Conservation (phyloP, 2,329 filamentous ascomycete species). For the Phaeosphaeria sp. region DNA sequence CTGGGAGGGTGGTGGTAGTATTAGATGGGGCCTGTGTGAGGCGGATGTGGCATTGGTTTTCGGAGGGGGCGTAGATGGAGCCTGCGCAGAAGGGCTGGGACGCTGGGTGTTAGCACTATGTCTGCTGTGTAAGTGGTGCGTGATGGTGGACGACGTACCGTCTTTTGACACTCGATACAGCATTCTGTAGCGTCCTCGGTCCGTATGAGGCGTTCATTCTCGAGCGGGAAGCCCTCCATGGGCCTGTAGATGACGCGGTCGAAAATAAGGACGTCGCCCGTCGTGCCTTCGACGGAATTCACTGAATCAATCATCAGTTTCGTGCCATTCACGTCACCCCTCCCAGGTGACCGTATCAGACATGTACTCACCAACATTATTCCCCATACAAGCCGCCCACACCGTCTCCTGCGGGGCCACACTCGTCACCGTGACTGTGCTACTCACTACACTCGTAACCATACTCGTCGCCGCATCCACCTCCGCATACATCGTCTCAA, state of each 20-base stretch:
- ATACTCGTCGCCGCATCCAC: slow-evolving; percentile 18
- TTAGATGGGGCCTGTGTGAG: slow-evolving; percentile 21
- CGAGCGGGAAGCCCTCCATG: slow-evolving; percentile 25
- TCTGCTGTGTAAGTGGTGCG: too few species aligned
- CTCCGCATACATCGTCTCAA: slow-evolving; percentile 16
- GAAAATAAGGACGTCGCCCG: slow-evolving; percentile 23
- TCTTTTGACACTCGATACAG: slow-evolving; percentile 35
- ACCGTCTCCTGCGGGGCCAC: slow-evolving; percentile 19
- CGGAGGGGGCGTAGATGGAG: slow-evolving; percentile 28
- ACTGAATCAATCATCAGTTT: slow-evolving; percentile 17
- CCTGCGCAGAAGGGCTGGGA: slow-evolving; percentile 29
- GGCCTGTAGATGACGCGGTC: slow-evolving; percentile 29
- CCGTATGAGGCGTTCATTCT: slow-evolving; percentile 26
- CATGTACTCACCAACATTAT: slow-evolving; percentile 32
- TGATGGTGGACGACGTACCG: slow-evolving; percentile 23
- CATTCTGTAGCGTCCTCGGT: slow-evolving; percentile 19
- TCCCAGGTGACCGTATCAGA: not conserved
- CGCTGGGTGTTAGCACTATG: not conserved
- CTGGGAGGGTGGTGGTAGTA: slow-evolving; percentile 1
- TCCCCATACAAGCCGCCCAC: slow-evolving; percentile 28
- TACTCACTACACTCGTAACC: slow-evolving; percentile 22
- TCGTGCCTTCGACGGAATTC: slow-evolving; percentile 20
- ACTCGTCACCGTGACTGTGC: slow-evolving; percentile 20
- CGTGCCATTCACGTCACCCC: not conserved
- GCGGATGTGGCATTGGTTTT: slow-evolving; percentile 29